Evolutionary conservation across 352 stramenopile genomes (phyloP).

Genomic region (Phytopythium boreale): DNA sequence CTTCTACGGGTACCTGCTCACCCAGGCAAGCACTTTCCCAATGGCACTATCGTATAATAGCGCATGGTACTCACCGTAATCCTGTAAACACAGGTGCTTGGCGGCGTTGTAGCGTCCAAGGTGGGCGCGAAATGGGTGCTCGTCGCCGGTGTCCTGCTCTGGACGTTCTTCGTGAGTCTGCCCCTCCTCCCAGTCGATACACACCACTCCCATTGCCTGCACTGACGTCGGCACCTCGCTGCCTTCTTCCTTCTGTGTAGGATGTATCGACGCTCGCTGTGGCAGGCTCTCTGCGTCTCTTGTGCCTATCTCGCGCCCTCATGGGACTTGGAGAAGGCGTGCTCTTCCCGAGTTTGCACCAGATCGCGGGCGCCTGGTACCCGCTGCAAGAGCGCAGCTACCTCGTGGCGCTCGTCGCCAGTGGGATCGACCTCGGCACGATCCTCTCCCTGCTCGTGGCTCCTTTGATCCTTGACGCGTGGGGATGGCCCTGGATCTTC

Average conservation of each 20-base stretch:
- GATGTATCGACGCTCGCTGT: slow-evolving; percentile 72
- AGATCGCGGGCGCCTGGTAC: slow-evolving; percentile 80
- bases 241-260: slow-evolving; percentile 10
- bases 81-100: slow-evolving; percentile 43
- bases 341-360: slow-evolving; percentile 86
- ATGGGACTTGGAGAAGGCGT: slow-evolving; percentile 87
- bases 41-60: too few relatives aligned
- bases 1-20: slow-evolving; percentile 87
- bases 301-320: slow-evolving; percentile 69
- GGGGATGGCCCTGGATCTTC: slow-evolving; percentile 76
- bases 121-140: slow-evolving; percentile 74
- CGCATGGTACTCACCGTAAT: background rate
- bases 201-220: background rate
- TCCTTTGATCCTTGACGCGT: slow-evolving; percentile 52
- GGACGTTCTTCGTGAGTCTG: slow-evolving; percentile 71
- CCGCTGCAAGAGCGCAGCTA: slow-evolving; percentile 75
- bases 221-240: background rate
- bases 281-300: slow-evolving; percentile 43
- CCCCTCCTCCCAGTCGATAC: background rate
- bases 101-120: slow-evolving; percentile 61
- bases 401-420: slow-evolving; percentile 74
- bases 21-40: slow-evolving; percentile 30
- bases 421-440: slow-evolving; percentile 77
- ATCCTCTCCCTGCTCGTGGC: slow-evolving; percentile 75
- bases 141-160: slow-evolving; percentile 69